phyloP scores from a whole-genome alignment of 2,329 filamentous ascomycete genomes.

The Apiospora arundinis region DNA sequence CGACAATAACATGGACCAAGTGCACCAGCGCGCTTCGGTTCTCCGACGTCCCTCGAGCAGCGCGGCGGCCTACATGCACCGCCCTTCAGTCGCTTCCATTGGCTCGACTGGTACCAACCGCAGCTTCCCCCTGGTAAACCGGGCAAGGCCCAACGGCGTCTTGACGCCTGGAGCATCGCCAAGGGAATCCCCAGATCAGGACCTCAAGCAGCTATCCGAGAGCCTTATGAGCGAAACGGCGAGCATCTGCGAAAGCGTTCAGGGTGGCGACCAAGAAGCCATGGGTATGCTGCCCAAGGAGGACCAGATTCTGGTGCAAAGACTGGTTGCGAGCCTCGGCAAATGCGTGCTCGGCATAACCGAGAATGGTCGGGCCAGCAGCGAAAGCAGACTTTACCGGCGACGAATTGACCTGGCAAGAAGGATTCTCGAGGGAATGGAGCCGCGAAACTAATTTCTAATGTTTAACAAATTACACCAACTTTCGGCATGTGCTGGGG shows the following conservation, averaged over 20 bases:
- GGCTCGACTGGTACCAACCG: slow-evolving; percentile 65
- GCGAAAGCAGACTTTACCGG: slow-evolving; percentile 69
- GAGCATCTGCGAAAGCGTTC: slow-evolving; percentile 44
- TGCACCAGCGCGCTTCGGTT: slow-evolving; percentile 41
- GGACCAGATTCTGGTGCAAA: slow-evolving; percentile 66
- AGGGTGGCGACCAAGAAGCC: slow-evolving; percentile 41
- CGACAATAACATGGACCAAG: slow-evolving; percentile 35
- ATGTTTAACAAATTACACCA: slow-evolving; percentile 7
- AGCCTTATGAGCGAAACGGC: slow-evolving; percentile 56
- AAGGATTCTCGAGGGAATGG: slow-evolving; percentile 73
- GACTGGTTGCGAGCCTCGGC: slow-evolving; percentile 64
- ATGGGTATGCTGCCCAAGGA: slow-evolving; percentile 58
- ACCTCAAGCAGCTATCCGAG: slow-evolving; percentile 55
- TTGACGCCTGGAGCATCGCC: slow-evolving; percentile 56
- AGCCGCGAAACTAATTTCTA: slow-evolving; percentile 41
- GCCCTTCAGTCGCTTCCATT: slow-evolving; percentile 63
- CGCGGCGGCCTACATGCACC: slow-evolving; percentile 51
- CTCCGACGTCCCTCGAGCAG: slow-evolving; percentile 52
- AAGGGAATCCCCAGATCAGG: slow-evolving; percentile 55
- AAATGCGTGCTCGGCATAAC: slow-evolving; percentile 65
- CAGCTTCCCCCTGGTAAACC: slow-evolving; percentile 67
- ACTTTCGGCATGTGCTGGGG: neutral
- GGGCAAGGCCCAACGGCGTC: slow-evolving; percentile 52
- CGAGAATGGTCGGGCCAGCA: slow-evolving; percentile 58
- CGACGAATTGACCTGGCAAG: slow-evolving; percentile 77